Evolutionary conservation across 2,329 filamentous ascomycete species (phyloP), one percentile per base, ranked within the genome.

Genomic region (Fusarium austroafricanum): DNA sequence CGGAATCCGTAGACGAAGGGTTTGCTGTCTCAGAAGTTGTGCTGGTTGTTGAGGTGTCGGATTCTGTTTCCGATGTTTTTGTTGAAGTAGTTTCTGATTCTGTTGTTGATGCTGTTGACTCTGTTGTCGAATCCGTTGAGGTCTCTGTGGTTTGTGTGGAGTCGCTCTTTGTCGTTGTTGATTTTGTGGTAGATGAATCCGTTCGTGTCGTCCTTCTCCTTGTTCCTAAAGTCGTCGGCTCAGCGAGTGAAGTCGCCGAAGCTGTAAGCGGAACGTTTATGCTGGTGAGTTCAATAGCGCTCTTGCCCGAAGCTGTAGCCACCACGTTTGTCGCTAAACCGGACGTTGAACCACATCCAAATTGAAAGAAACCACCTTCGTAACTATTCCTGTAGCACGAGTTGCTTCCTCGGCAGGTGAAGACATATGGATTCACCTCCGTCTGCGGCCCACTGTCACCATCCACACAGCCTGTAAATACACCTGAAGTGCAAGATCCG

Each of bases 391-490:
- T 81, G 75, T 86, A 89, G 71, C 87, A 89, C 17, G 86, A 81
- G 44, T 84, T 71, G 47, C 77, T 76, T 6, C 81, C 83, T n/a
- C 74, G 65, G 74, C 87, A 89, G 11, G 86, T 87, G 70, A 79
- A 88, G 31, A 88, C 78, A 61, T 87, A 88, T 0, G 86, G 86
- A 65, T 89, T 83, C 54, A 83, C 77, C 55, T 81, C 83, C 5
- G 81, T 83, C 71, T 86, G 84, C 2, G 82, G 77, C 6, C 78
- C 78, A 55, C 82, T 86, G 68, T 82, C 83, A 50, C 72, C 71
- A 70, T 89, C 87, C 40, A 87, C 84, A 61, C 87, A 89, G 38
- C 80, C 82, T 4, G 86, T 89, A 73, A 83, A 89, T 38, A 89
- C 82, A 53, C 87, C 87, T 5, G 80, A 78, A 2, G 83, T 84